Evolutionary conservation across 305 asterid genomes (phyloP).

Genomic region (Fraxinus angustifolia): DNA sequence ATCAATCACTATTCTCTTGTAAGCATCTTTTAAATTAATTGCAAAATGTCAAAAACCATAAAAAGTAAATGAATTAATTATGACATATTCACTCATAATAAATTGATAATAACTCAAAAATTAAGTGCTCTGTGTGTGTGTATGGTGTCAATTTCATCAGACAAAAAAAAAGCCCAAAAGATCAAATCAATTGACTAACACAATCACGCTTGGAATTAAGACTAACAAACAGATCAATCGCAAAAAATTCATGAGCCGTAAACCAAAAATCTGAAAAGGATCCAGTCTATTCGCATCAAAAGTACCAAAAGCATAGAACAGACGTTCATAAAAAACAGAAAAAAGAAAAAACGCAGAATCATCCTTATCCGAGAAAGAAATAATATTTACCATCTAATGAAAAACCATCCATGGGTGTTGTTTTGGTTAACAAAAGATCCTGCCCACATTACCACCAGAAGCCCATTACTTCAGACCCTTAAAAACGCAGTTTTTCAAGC

Average conservation of each 20-base stretch:
- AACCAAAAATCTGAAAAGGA: constrained; percentile 6
- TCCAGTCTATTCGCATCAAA: constrained; percentile 25
- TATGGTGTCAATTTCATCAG: constrained; percentile 22
- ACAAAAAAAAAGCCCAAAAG: not conserved
- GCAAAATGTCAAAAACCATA: constrained; percentile 25
- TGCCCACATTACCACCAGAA: constrained; percentile 27
- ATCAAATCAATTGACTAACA: constrained; percentile 6
- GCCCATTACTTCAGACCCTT: constrained; percentile 5
- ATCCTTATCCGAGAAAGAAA: not conserved
- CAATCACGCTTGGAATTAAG: constrained; percentile 24
- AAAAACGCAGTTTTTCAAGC: constrained; percentile 17
- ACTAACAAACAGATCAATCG: constrained; percentile 40
- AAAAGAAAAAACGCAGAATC: not conserved
- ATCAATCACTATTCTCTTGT: constrained; percentile 15
- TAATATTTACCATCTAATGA: constrained; percentile 45
- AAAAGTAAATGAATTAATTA: constrained; percentile 34
- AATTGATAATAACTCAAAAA: constrained; percentile 10
- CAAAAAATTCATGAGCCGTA: constrained; percentile 24
- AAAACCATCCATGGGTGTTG: constrained; percentile 37
- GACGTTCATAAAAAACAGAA: not conserved
- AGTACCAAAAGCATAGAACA: constrained; percentile 28
- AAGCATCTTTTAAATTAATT: constrained; percentile 25
- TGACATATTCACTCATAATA: constrained; percentile 4
- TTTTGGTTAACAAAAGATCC: constrained; percentile 14
- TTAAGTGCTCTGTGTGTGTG: constrained; percentile 11